Evolutionary conservation across 1,284 basidiomycete genomes (phyloP).

Genomic region (Ceratobasidium sp.): DNA sequence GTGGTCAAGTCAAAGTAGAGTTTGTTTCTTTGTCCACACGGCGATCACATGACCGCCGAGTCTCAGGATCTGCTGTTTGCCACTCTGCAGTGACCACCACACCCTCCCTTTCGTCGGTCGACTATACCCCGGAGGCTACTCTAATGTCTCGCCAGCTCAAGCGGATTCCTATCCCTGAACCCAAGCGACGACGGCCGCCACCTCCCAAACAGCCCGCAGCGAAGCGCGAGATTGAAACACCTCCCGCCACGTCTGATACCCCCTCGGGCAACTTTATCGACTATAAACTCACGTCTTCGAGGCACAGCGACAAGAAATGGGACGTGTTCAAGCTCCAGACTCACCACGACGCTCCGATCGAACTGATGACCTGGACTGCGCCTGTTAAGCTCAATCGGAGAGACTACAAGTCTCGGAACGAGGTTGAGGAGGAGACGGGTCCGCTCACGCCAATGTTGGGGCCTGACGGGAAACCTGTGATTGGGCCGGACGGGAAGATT

Average conservation of each 20-base stretch:
- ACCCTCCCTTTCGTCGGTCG: not conserved
- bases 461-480: conserved; percentile 80
- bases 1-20: not conserved
- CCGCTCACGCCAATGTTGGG: conserved; percentile 71
- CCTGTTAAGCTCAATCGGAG: conserved; percentile 90
- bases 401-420: conserved; percentile 65
- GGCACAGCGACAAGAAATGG: conserved; percentile 85
- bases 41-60: conserved; percentile 33
- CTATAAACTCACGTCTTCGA: conserved; percentile 79
- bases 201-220: conserved; percentile 22
- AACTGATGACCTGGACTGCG: conserved; percentile 39
- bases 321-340: conserved; percentile 47
- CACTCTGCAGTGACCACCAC: conserved; percentile 20
- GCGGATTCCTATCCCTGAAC: conserved; percentile 41
- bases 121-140: not conserved
- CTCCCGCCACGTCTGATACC: conserved; percentile 32
- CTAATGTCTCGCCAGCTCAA: conserved; percentile 26
- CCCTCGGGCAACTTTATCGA: conserved; percentile 58
- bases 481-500: conserved; percentile 76
- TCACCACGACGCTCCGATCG: conserved; percentile 85
- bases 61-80: conserved; percentile 16
- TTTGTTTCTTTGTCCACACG: not conserved
- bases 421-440: conserved; percentile 49
- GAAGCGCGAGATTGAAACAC: conserved; percentile 18
- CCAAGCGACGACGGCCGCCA: conserved; percentile 25